phyloP scores from a whole-genome alignment of 768 basidiomycete species.

The Serendipita indica region DNA sequence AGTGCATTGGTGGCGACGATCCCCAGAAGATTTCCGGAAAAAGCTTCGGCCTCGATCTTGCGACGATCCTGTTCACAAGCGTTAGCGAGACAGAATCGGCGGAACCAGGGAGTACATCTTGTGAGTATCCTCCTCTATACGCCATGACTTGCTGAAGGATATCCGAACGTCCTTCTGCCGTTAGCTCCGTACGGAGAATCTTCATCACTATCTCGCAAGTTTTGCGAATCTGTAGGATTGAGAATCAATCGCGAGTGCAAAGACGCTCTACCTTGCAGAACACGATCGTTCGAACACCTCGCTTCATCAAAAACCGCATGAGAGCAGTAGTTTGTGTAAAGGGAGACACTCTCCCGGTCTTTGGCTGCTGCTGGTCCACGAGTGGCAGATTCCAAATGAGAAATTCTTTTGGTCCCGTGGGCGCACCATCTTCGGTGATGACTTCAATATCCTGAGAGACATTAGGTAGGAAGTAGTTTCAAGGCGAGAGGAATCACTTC shows the following conservation, averaged over 20 bases:
- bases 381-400: constrained; percentile 61
- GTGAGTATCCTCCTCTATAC: constrained; percentile 76
- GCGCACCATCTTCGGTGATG: constrained; percentile 68
- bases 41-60: constrained; percentile 72
- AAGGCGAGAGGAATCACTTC: constrained; percentile 21
- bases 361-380: constrained; percentile 38
- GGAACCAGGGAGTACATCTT: constrained; percentile 27
- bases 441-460: constrained; percentile 38
- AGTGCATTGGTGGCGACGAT: constrained; percentile 83
- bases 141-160: constrained; percentile 62
- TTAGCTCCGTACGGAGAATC: constrained; percentile 51
- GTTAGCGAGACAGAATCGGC: neutral
- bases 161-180: constrained; percentile 59
- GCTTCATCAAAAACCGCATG: constrained; percentile 70
- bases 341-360: constrained; percentile 40
- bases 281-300: constrained; percentile 67
- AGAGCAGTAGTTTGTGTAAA: constrained; percentile 53
- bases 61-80: constrained; percentile 47
- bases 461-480: neutral
- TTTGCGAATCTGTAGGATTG: constrained; percentile 46
- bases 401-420: constrained; percentile 65
- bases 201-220: constrained; percentile 80
- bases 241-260: neutral
- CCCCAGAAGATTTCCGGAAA: constrained; percentile 67
- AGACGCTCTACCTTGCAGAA: constrained; percentile 59